Percentiles rank a stretch among this genome's conserved stretches.
Conservation (phyloP, 768 basidiomycete genomes). For the Naganishia onofrii region DNA sequence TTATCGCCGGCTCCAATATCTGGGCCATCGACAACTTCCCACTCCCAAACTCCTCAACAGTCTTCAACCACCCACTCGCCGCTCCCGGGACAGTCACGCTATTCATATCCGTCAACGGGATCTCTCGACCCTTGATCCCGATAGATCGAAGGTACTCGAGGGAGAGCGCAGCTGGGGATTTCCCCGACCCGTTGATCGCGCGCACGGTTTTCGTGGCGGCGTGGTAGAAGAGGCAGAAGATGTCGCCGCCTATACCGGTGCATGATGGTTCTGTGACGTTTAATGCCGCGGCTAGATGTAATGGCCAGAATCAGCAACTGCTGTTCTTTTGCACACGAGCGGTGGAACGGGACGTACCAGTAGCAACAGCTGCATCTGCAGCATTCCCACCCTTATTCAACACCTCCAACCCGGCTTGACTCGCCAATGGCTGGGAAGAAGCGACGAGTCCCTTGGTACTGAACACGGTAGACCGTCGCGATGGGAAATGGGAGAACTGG, state of each 20-base stretch:
- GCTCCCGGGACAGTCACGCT: conserved; percentile 72
- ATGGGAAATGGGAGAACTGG: conserved; percentile 69
- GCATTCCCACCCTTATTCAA: conserved; percentile 92
- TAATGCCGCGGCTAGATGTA: conserved; percentile 67
- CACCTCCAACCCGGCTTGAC: conserved; percentile 87
- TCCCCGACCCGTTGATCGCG: conserved; percentile 89
- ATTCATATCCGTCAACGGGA: conserved; percentile 79
- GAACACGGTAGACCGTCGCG: conserved; percentile 81
- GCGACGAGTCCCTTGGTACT: conserved; percentile 82
- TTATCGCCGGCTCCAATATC: conserved; percentile 81
- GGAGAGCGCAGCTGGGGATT: conserved; percentile 72
- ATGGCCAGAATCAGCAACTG: background rate
- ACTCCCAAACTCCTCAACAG: conserved; percentile 75
- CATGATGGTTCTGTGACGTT: conserved; percentile 83
- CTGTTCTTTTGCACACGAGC: background rate
- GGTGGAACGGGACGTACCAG: conserved; percentile 38
- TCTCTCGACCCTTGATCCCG: conserved; percentile 66
- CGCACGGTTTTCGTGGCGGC: conserved; percentile 76
- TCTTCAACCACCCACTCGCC: conserved; percentile 94
- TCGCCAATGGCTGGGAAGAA: conserved; percentile 85
- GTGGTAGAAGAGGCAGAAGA: conserved; percentile 87
- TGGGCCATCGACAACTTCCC: conserved; percentile 67
- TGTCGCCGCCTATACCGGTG: conserved; percentile 62
- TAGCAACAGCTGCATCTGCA: conserved; percentile 91
- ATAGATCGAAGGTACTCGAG: conserved; percentile 68